These are phyloP conservation scores for Fistulina hepatica DNA, from an alignment of 1,284 basidiomycete genomes.

Conservation along the genomic window DNA sequence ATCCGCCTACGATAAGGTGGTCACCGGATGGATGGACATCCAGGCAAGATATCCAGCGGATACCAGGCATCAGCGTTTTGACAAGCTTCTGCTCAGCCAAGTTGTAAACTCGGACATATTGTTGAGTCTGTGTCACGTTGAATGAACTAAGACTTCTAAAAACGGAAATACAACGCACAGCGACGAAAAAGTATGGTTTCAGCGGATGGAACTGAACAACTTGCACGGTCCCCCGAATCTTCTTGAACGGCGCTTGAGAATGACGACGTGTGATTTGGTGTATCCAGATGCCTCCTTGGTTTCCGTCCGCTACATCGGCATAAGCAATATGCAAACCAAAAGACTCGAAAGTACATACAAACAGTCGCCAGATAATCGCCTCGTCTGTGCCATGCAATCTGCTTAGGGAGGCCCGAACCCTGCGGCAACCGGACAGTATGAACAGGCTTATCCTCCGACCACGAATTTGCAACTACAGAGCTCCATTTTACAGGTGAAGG, in stretches of 20 bases:
- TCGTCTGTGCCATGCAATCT: conserved; percentile 87
- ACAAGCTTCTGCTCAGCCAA: conserved; percentile 87
- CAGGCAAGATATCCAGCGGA: conserved; percentile 95
- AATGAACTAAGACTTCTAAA: no score
- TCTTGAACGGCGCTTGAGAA: conserved; percentile 96
- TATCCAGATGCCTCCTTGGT: conserved; percentile 77
- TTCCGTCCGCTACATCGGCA: conserved; percentile 44
- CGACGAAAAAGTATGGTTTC: conserved; percentile 95
- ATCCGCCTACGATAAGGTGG: conserved; percentile 93
- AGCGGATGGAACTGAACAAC: conserved; percentile 89
- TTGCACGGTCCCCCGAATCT: conserved; percentile 86
- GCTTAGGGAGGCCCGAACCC: conserved; percentile 70
- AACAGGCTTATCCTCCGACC: conserved; percentile 41
- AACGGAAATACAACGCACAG: no score
- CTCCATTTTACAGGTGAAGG: conserved; percentile 67
- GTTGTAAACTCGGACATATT: conserved; percentile 94
- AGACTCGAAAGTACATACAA: conserved; percentile 36
- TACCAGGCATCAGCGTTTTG: conserved; percentile 87
- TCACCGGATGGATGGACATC: conserved; percentile 94
- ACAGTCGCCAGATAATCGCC: conserved; percentile 97
- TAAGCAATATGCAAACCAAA: conserved; percentile 10
- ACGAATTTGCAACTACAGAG: conserved; percentile 33
- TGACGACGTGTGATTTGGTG: conserved; percentile 91
- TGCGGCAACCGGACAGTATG: conserved; percentile 50
- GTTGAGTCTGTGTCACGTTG: conserved; percentile 62